These are phyloP conservation scores for Lipomyces kockii DNA, from an alignment of 805 yeast species.

Conservation along the genomic window DNA sequence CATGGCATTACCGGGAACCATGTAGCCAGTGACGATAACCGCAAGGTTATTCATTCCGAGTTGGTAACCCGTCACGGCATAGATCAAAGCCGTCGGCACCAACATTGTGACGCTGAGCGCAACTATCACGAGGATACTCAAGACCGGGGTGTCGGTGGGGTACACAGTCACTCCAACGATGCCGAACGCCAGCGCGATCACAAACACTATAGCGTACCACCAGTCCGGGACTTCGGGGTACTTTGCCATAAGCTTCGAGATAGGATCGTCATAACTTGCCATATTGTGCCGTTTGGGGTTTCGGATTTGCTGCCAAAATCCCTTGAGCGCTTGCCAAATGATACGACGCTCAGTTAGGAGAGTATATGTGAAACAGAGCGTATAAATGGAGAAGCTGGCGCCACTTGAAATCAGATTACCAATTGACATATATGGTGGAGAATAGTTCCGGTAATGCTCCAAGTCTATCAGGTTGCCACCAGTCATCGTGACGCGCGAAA, in stretches of 20 bases:
- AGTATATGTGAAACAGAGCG: conserved; percentile 11
- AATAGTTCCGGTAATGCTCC: conserved; percentile 58
- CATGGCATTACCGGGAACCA: conserved; percentile 53
- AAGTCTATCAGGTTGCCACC: conserved; percentile 44
- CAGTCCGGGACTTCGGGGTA: conserved; percentile 52
- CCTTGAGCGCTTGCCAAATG: not conserved
- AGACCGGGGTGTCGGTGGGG: conserved; percentile 53
- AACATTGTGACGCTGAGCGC: conserved; percentile 50
- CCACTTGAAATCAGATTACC: conserved; percentile 46
- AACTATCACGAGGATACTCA: conserved; percentile 49
- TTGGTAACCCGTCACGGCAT: conserved; percentile 50
- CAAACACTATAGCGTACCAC: conserved; percentile 53
- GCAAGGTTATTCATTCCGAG: conserved; percentile 45
- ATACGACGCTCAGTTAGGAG: conserved; percentile 19
- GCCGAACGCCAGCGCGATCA: conserved; percentile 52
- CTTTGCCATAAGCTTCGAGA: conserved; percentile 15
- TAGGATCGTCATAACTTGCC: conserved; percentile 42
- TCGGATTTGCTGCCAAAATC: conserved; percentile 7
- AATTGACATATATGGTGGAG: conserved; percentile 58
- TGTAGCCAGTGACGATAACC: conserved; percentile 21
- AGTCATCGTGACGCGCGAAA: conserved; percentile 38
- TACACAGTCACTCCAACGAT: conserved; percentile 44
- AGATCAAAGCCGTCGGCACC: conserved; percentile 61
- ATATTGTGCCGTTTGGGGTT: conserved; percentile 41
- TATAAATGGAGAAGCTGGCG: conserved; percentile 52